Conservation (phyloP, 1,284 basidiomycete genomes). For the Trametes hirsuta region DNA sequence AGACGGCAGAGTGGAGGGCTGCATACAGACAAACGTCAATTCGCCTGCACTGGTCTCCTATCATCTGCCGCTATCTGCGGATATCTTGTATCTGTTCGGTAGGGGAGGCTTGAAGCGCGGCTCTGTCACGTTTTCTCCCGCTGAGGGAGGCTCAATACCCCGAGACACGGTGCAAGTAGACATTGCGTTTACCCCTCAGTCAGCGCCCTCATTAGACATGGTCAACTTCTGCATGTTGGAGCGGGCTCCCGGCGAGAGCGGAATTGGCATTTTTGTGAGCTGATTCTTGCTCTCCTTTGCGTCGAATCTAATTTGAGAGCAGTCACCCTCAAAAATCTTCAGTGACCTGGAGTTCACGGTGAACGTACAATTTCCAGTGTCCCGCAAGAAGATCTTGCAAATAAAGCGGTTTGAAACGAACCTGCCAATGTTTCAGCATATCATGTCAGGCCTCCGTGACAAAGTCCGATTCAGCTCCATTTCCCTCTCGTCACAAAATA, state of each 20-base stretch:
- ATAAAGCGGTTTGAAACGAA: constrained; percentile 29
- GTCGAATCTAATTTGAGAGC: constrained; percentile 16
- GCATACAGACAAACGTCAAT: background rate
- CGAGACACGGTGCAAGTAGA: constrained; percentile 26
- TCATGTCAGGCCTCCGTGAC: constrained; percentile 17
- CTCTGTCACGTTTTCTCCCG: constrained; percentile 14
- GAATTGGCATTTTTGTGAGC: constrained; percentile 35
- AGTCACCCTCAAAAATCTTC: background rate
- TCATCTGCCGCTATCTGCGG: constrained; percentile 27
- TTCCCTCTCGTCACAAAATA: constrained; percentile 17
- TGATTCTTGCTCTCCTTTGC: background rate
- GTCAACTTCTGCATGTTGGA: constrained; percentile 31
- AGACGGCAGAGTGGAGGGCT: constrained; percentile 24
- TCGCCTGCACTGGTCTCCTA: constrained; percentile 17
- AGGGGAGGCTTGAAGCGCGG: constrained; percentile 29
- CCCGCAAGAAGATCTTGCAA: background rate
- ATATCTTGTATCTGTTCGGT: constrained; percentile 32
- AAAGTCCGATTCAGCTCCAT: constrained; percentile 23
- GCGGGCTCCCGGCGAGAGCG: constrained; percentile 22
- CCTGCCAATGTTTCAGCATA: constrained; percentile 27
- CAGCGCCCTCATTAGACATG: constrained; percentile 9
- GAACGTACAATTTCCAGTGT: constrained; percentile 24
- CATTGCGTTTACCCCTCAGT: constrained; percentile 19
- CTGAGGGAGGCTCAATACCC: constrained; percentile 3
- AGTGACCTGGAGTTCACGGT: constrained; percentile 21